These are phyloP conservation scores for Cordia subcordata DNA, from an alignment of 257 asterid genomes.

Conservation along the genomic window DNA sequence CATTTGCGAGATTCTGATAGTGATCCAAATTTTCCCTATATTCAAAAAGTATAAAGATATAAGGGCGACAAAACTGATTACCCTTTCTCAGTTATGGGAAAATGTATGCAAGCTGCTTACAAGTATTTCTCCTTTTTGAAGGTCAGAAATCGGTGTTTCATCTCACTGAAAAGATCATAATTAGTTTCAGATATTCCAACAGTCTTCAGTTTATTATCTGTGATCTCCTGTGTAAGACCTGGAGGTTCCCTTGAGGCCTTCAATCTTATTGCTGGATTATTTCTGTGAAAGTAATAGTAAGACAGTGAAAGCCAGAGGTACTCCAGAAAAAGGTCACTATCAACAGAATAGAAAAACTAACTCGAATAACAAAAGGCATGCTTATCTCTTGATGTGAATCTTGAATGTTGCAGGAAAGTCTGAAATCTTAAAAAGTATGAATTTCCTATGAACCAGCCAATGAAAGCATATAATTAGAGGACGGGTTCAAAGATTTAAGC, in stretches of 20 bases:
- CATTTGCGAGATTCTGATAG: constrained; percentile 61
- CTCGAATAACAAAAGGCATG: constrained; percentile 26
- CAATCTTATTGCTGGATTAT: constrained; percentile 38
- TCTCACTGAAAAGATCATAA: constrained; percentile 50
- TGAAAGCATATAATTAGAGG: background rate
- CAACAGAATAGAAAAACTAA: constrained; percentile 10
- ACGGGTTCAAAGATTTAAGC: background rate
- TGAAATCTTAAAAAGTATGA: constrained; percentile 41
- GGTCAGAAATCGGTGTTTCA: constrained; percentile 70
- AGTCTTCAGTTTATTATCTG: constrained; percentile 31
- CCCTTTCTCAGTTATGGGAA: background rate
- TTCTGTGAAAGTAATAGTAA: constrained; percentile 27
- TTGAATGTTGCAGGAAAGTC: constrained; percentile 46
- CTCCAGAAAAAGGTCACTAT: background rate
- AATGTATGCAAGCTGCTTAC: constrained; percentile 37
- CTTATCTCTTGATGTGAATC: constrained; percentile 52
- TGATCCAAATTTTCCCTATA: constrained; percentile 66
- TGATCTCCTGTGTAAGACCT: constrained; percentile 39
- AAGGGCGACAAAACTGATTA: background rate
- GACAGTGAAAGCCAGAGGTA: background rate
- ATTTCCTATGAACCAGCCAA: constrained; percentile 32
- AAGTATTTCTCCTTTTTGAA: constrained; percentile 75
- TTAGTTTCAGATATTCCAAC: constrained; percentile 25
- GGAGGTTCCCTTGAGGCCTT: constrained; percentile 50
- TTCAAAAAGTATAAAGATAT: constrained; percentile 6